Conservation (phyloP, 305 asterid species). For the Plantago rigida region DNA sequence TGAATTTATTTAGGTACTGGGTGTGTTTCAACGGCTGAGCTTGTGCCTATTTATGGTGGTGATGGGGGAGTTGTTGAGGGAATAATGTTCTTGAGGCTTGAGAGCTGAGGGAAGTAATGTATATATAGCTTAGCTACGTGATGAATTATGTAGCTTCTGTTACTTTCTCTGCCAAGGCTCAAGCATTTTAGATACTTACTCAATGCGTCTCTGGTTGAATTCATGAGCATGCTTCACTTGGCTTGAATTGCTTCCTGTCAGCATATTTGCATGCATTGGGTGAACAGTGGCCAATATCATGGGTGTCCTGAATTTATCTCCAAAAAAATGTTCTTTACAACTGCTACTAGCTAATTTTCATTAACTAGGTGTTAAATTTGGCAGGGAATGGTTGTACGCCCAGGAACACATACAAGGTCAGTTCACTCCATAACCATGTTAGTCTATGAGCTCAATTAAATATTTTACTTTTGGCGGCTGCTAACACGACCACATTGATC, state of each 20-base stretch:
- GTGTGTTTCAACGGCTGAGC: too few relatives aligned
- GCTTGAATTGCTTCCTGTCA: not conserved
- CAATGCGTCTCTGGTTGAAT: not conserved
- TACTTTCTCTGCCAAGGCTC: not conserved
- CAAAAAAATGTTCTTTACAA: not conserved
- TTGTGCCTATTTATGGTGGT: too few relatives aligned
- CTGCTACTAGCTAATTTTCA: not conserved
- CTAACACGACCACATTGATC: too few relatives aligned
- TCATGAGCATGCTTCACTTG: not conserved
- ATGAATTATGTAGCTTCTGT: slow-evolving; percentile 6
- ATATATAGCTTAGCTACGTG: not conserved
- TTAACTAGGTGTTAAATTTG: not conserved
- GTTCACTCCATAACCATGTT: too few relatives aligned
- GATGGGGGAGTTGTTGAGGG: too few relatives aligned
- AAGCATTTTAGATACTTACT: slow-evolving; percentile 11
- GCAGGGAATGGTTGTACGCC: too few relatives aligned
- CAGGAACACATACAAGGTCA: too few relatives aligned
- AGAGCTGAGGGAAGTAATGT: not conserved
- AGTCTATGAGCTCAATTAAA: too few relatives aligned
- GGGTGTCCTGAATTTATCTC: not conserved
- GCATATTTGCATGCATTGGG: not conserved
- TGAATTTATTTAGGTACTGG: too few relatives aligned
- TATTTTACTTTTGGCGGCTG: too few relatives aligned
- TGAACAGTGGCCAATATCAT: too few relatives aligned
- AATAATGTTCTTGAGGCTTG: not conserved